Evolutionary conservation across 225 moss, liverwort and hornwort species (phyloP), one percentile per base, ranked within the genome.

Genomic region (Polytrichum commune): DNA sequence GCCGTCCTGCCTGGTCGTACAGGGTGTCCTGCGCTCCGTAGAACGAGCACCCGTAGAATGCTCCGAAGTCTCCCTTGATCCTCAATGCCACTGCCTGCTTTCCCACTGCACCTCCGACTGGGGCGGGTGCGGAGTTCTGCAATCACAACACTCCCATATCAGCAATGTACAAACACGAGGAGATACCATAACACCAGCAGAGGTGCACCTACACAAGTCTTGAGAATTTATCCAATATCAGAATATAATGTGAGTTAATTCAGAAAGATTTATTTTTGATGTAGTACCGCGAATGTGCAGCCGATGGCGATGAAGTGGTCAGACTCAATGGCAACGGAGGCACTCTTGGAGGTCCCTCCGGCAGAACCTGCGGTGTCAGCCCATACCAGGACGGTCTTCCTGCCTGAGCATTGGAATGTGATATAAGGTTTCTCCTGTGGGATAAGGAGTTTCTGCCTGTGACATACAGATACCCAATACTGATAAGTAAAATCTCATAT

Each of bases 1-100:
- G 89, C 5, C 84, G 66, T 25, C 89, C 89, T 26, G 4, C 0
- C 65, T 87, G 76, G 61, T 89, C 89, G 18, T 86, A 89, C 72
- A 89, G 72, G 23, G 89, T 89, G 29, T 89, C 89, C n/a, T 89
- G 89, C 20, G 69, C 79, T 63, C 89, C 86, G 1, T 84, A 79
- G 56, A 89, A 83, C 0, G 10, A 54, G 3, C 78, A 78, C 18
- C 79, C 53, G 1, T 28, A 55, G 55, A 89, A 89, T 62, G 81
- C 74, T 6, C 27, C 86, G 54, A 5, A 27, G 81, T 89, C 86
- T 24, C 83, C 89, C 29, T 66, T 73, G 35, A 84, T 81, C 3
- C 29, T 56, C 33, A 89, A 84, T 13, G 89, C 89, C 24, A 89
- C 89, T 9, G 84, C 89, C 64, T 89, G 89, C 68, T 79, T 75